Percentiles rank a stretch among this genome's conserved stretches.
Evolutionary conservation across 805 yeast species (phyloP).

Genomic region (Starmerella vaccinii): DNA sequence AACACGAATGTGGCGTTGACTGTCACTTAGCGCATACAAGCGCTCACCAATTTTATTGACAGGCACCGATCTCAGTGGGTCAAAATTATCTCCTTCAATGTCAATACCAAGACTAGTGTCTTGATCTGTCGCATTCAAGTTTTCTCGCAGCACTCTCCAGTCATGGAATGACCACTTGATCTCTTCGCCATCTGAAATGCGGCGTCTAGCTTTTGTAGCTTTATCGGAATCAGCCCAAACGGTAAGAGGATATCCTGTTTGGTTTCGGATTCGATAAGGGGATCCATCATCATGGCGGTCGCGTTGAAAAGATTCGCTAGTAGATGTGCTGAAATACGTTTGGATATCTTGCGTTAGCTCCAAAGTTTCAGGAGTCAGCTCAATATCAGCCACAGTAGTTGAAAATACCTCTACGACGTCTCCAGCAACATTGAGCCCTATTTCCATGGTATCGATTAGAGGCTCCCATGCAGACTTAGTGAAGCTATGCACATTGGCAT

Average conservation of each 20-base stretch:
- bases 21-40: slow-evolving; percentile 41
- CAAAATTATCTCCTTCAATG: slow-evolving; percentile 47
- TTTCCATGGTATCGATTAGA: slow-evolving; percentile 74
- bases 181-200: slow-evolving; percentile 38
- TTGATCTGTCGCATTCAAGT: slow-evolving; percentile 53
- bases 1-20: slow-evolving; percentile 44
- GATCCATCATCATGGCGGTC: slow-evolving; percentile 61
- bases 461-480: slow-evolving; percentile 95
- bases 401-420: slow-evolving; percentile 62
- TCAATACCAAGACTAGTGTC: slow-evolving; percentile 51
- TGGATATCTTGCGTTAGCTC: slow-evolving; percentile 65
- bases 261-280: slow-evolving; percentile 71
- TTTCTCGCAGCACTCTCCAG: slow-evolving; percentile 80
- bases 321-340: slow-evolving; percentile 31
- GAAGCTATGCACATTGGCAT: slow-evolving; percentile 72
- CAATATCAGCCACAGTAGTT: slow-evolving; percentile 63
- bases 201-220: slow-evolving; percentile 18
- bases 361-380: slow-evolving; percentile 71
- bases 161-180: slow-evolving; percentile 90
- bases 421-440: slow-evolving; percentile 55
- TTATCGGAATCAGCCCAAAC: slow-evolving; percentile 57
- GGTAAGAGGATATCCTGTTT: slow-evolving; percentile 72
- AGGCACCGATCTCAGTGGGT: slow-evolving; percentile 45
- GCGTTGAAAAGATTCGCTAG: slow-evolving; percentile 24
- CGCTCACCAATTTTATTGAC: slow-evolving; percentile 79